phyloP scores from a whole-genome alignment of 495 filamentous ascomycete genomes.

The Chaetomium cochliodes region DNA sequence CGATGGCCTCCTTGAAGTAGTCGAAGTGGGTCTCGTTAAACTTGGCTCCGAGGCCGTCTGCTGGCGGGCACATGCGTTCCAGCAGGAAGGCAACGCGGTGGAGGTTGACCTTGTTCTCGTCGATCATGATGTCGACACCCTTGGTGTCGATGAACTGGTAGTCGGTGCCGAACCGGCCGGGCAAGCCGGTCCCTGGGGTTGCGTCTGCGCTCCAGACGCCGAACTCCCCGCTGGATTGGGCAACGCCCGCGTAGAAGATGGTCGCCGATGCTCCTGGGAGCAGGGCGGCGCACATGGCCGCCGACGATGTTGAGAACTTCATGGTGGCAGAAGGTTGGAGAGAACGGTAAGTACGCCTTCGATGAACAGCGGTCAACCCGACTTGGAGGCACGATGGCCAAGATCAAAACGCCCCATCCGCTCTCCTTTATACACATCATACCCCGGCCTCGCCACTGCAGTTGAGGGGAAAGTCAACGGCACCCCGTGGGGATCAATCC shows the following conservation, averaged over 20 bases:
- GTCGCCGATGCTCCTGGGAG: conserved; percentile 42
- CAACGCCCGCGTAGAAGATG: conserved; percentile 55
- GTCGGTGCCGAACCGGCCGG: conserved; percentile 51
- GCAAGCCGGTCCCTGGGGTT: conserved; percentile 46
- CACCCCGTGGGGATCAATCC: neutral
- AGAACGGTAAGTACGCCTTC: neutral
- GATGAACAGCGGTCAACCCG: neutral
- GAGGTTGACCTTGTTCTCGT: conserved; percentile 51
- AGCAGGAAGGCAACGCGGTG: conserved; percentile 56
- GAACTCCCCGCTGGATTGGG: conserved; percentile 55
- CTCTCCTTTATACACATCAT: neutral
- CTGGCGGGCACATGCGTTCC: conserved; percentile 54
- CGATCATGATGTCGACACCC: conserved; percentile 48
- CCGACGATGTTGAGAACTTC: conserved; percentile 30
- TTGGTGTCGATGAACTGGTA: conserved; percentile 52
- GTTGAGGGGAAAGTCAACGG: neutral
- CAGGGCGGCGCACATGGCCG: conserved; percentile 32
- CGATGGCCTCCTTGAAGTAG: conserved; percentile 49
- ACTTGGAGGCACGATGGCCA: neutral
- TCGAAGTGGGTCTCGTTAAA: conserved; percentile 55
- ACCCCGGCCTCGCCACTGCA: neutral
- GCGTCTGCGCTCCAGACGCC: conserved; percentile 46
- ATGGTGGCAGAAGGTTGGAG: conserved; percentile 24
- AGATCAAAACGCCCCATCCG: neutral
- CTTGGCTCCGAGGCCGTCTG: conserved; percentile 48